Evolutionary conservation across 2,329 filamentous ascomycete genomes (phyloP), one percentile per base, ranked within the genome.

Genomic region (Diaporthe capsici): DNA sequence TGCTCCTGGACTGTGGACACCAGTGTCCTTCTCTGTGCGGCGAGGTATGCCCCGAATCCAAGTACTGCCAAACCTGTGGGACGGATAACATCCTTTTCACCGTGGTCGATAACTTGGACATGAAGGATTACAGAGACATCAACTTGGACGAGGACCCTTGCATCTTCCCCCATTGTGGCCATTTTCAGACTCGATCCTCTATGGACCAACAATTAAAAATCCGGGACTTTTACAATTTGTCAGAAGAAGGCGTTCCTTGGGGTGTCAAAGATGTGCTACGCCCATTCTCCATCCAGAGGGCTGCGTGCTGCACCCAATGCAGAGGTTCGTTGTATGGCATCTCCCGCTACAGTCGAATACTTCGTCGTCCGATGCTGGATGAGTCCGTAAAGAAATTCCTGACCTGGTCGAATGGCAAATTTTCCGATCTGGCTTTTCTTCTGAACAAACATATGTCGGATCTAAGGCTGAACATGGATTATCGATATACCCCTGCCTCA

Each of bases 121-220:
- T 88, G 77, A 84, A 85, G 44, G 82, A 85, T 1, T 95, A 93
- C 80, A 79, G 79, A 0, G 90, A 94, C 1, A 84, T 92, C 25
- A 83, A 94, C 78, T 80, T 93, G 0, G 82, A 92, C 51, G 85
- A 90, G 20, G 87, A 88, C 1, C 92, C 93, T 1, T 90, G 90
- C 77, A 87, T 94, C 28, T 87, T 94, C 61, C 89, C 90, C 0
- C 82, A 83, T 2, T 95, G 92, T 75, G 91, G 91, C 0, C 93
- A 95, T 80, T 87, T 94, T 76, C 83, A 92, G 68, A 93, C 91
- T 0, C 82, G 88, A 4, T 85, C 86, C 39, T 92, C 85, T 3
- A 88, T 94, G 84, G 93, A 94, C 80, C 89, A 88, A 0, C 83
- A 88, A n/a, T 90, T 94, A 85, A 85, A 85, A 0, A 87, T 94